Evolutionary conservation across 2,329 filamentous ascomycete species (phyloP), one percentile per base, ranked within the genome.

Genomic region (Grosmannia clavigera): DNA sequence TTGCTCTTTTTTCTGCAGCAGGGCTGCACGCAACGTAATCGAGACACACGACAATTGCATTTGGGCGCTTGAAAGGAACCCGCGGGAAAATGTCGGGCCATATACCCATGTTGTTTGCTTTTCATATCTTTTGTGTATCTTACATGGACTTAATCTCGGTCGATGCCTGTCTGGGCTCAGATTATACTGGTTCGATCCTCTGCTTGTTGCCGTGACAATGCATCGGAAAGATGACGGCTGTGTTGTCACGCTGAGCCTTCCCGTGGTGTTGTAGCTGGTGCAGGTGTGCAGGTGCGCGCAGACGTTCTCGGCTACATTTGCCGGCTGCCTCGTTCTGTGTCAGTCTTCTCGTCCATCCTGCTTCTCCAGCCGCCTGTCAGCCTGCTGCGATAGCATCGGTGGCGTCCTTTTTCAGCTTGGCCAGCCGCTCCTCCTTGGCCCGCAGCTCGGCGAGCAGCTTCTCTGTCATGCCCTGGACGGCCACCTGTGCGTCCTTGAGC

Each of bases 341-440:
- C 6, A 19, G 1, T 6, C 16, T 9, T 19, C 16, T 19, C 16
- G 43, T 43, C 40, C 40, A 4, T 43, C 12, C 19, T 16, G 16
- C 14, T 19, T 14, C 40, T 14, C 22, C 35, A 1, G n/a, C 65
- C 64, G 38, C 38, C 14, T 16, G 38, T 65, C 64, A 65, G 0
- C 64, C 64, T 0, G 53, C 59, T 3, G 59, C 62, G 51, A 62
- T 61, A 14, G 62, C 63, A 10, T 65, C 64, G 2, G 63, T 57
- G 9, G 62, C 60, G 64, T 78, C 80, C 48, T 77, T 79, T 75
- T 86, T 87, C 55, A 87, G 76, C 60, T 78, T 78, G 33, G 80
- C 73, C 59, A 88, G 73, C 64, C 78, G 75, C 59, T 80, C 78
- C 71, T 86, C 86, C 73, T 88, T 86, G 58, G 79, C 76, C 70